phyloP scores from a whole-genome alignment of 2,329 filamentous ascomycete genomes.

The Sporothrix euskadiensis region DNA sequence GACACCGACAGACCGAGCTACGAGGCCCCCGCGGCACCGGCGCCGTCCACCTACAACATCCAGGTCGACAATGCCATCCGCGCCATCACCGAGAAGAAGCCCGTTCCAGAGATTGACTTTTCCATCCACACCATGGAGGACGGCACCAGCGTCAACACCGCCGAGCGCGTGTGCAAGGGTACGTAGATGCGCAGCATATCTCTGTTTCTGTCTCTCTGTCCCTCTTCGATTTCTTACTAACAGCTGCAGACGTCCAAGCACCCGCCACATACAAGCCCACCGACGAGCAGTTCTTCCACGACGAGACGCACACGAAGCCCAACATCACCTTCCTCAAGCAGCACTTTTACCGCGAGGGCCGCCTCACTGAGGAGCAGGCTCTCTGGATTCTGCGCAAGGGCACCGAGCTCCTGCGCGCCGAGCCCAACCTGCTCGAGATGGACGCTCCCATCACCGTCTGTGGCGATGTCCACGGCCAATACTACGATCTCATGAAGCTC shows the following conservation, averaged over 20 bases:
- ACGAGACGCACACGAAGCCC: slow-evolving; percentile 81
- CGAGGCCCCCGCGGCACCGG: slow-evolving; percentile 35
- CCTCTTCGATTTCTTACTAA: background rate
- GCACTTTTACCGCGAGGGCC: slow-evolving; percentile 96
- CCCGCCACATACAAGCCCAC: slow-evolving; percentile 90
- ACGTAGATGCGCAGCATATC: slow-evolving; percentile 29
- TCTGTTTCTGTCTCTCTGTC: background rate
- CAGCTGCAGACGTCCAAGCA: slow-evolving; percentile 81
- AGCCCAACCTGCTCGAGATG: slow-evolving; percentile 98
- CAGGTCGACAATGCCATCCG: slow-evolving; percentile 88
- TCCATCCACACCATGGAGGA: slow-evolving; percentile 98
- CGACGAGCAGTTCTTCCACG: slow-evolving; percentile 91
- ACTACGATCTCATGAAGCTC: slow-evolving; percentile 99
- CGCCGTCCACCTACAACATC: slow-evolving; percentile 41
- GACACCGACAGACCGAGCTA: slow-evolving; percentile 49
- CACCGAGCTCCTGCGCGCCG: slow-evolving; percentile 80
- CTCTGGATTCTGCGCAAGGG: slow-evolving; percentile 91
- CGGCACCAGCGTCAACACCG: slow-evolving; percentile 88
- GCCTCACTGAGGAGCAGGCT: slow-evolving; percentile 94
- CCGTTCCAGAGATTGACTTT: slow-evolving; percentile 96
- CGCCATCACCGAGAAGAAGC: slow-evolving; percentile 92
- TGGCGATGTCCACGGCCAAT: slow-evolving; percentile 97
- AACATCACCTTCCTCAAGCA: slow-evolving; percentile 94
- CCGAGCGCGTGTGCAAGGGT: slow-evolving; percentile 99
- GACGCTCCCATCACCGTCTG: slow-evolving; percentile 98